These are phyloP conservation scores for Coniophora puteana DNA, from an alignment of 1,284 basidiomycete genomes.

Conservation along the genomic window DNA sequence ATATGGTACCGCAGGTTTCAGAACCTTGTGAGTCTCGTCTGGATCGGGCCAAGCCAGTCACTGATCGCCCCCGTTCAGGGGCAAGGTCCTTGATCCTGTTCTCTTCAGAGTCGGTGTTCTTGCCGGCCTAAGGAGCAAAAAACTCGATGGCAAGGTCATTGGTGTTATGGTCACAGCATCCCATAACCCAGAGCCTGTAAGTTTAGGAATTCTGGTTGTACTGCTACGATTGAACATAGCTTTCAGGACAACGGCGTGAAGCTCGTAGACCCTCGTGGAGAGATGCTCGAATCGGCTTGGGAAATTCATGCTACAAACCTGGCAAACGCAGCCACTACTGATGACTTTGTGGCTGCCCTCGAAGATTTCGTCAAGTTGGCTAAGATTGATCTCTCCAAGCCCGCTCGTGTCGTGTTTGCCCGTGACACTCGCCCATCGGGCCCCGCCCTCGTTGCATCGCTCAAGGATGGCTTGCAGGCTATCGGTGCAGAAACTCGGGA, in stretches of 20 bases:
- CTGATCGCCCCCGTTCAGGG: slow-evolving; percentile 45
- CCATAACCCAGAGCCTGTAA: slow-evolving; percentile 93
- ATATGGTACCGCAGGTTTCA: slow-evolving; percentile 96
- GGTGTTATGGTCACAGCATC: slow-evolving; percentile 99
- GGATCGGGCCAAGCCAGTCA: slow-evolving; percentile 1
- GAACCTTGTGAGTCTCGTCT: slow-evolving; percentile 80
- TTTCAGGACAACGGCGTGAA: slow-evolving; percentile 96
- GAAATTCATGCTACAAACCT: slow-evolving; percentile 85
- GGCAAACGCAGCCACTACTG: slow-evolving; percentile 81
- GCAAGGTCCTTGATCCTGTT: slow-evolving; percentile 82
- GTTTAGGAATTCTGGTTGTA: slow-evolving; percentile 17
- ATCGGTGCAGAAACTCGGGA: slow-evolving; percentile 64
- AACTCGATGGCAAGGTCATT: slow-evolving; percentile 85
- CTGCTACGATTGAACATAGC: slow-evolving; percentile 2
- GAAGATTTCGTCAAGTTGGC: slow-evolving; percentile 60
- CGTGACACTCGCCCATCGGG: slow-evolving; percentile 94
- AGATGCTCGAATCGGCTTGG: slow-evolving; percentile 98
- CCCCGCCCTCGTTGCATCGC: slow-evolving; percentile 73
- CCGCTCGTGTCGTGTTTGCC: slow-evolving; percentile 85
- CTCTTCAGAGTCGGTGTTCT: slow-evolving; percentile 92
- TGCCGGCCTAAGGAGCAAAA: slow-evolving; percentile 88
- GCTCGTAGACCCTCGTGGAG: slow-evolving; percentile 95
- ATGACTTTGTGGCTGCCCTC: slow-evolving; percentile 70
- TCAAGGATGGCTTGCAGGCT: slow-evolving; percentile 81
- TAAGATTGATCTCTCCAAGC: slow-evolving; percentile 78